Evolutionary conservation across 1,139 yeast species (phyloP), one percentile per base, ranked within the genome.

Genomic region (Hanseniaspora uvarum): DNA sequence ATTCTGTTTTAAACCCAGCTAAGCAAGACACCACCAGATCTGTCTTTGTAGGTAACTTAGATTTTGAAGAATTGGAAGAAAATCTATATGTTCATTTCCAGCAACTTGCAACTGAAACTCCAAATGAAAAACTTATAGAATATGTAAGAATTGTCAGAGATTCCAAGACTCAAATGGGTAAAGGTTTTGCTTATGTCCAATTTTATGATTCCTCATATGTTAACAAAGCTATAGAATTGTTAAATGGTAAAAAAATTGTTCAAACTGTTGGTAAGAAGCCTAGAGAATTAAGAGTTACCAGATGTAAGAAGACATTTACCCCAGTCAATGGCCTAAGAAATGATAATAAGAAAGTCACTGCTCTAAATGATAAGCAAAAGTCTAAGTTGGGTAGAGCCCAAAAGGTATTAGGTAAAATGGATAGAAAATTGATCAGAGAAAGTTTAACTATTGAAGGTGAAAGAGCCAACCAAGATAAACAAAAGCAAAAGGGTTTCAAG

Each of bases 121-220:
- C 45, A 33, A 36, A 31, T 24, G 49, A 45, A 39, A 45, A 45
- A 19, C 43, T 43, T 23, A 83, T 94, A 54, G 96, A 88, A 66
- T 83, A 86, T 58, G 96, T 89, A 26, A 79, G 99, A 66, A 76
- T 94, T 53, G 79, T 94, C 36, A 80, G 99, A 65, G 98, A 94
- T 67, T 71, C 95, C 19, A 86, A 86, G 69, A 92, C 97, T 30
- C 92, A 94, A 63, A 74, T 92, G 58, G 99, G 98, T 60, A 94
- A 92, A 70, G 99, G 99, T 4, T 89, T 94, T 72, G 98, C 96
- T 5, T 86, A 88, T 67, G 88, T 94, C 34, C 97, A 92, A 69
- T 94, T 89, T 71, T 78, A 75, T 58, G 96, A 89, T 68, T 72
- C 89, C 26, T 77, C 83, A 56, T 75, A 83, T 39, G 96, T 94